phyloP scores from a whole-genome alignment of 768 basidiomycete species.

The Amanita phalloides region DNA sequence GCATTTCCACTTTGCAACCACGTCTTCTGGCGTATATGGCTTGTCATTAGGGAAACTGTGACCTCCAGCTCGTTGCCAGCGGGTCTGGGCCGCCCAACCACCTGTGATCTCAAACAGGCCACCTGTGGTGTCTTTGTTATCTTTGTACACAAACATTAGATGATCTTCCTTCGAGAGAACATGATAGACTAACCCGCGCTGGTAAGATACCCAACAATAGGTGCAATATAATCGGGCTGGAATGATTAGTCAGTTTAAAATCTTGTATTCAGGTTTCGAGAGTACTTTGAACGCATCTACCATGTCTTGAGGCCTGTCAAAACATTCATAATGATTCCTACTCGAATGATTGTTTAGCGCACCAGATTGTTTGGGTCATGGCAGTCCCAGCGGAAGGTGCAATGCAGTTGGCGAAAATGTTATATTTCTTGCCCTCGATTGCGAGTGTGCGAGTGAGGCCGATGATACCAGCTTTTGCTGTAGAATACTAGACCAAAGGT shows the following conservation, averaged over 20 bases:
- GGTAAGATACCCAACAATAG: conserved; percentile 83
- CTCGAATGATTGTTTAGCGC: conserved; percentile 9
- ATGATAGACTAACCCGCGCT: conserved; percentile 41
- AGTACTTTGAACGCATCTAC: conserved; percentile 79
- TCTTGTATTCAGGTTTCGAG: neutral
- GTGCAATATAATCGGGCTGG: conserved; percentile 86
- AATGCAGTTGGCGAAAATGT: conserved; percentile 82
- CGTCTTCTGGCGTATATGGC: conserved; percentile 68
- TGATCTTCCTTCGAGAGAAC: neutral
- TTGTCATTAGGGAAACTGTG: conserved; percentile 77
- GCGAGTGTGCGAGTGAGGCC: conserved; percentile 85
- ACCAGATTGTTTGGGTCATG: conserved; percentile 84
- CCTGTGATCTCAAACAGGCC: conserved; percentile 78
- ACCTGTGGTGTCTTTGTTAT: conserved; percentile 65
- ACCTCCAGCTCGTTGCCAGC: conserved; percentile 90
- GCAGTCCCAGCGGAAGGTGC: conserved; percentile 86
- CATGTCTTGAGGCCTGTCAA: conserved; percentile 64
- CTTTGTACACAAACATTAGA: conserved; percentile 18
- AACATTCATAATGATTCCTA: neutral
- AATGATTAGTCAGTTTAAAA: neutral
- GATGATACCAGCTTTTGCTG: conserved; percentile 88
- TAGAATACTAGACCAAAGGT: conserved; percentile 50
- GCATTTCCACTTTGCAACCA: conserved; percentile 67
- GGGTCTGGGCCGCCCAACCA: conserved; percentile 86
- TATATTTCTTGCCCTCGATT: conserved; percentile 86